Conservation (phyloP, 495 filamentous ascomycete genomes). For the Tuber magnatum region DNA sequence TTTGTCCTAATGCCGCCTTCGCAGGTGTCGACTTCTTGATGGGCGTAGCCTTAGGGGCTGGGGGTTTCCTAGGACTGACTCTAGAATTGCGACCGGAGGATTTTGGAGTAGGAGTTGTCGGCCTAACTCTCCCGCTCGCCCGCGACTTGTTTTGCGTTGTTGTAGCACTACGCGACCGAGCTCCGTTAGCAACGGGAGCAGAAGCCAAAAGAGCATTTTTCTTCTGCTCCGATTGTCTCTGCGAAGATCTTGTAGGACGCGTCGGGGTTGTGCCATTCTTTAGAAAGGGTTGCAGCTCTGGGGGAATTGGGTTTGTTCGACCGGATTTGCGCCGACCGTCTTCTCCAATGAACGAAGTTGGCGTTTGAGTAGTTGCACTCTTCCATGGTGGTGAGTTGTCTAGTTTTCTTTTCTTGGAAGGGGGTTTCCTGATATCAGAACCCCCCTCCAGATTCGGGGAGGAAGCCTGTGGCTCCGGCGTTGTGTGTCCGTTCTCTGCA, state of each 20-base stretch:
- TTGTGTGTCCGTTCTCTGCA: conserved; percentile 27
- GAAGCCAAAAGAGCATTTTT: conserved; percentile 20
- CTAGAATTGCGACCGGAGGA: conserved; percentile 30
- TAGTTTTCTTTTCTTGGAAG: conserved; percentile 59
- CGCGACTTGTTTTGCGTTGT: conserved; percentile 16
- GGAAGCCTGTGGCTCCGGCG: conserved; percentile 19
- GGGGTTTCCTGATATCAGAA: conserved; percentile 46
- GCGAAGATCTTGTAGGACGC: conserved; percentile 49
- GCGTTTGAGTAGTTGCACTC: conserved; percentile 74
- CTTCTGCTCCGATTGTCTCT: conserved; percentile 31
- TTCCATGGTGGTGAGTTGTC: conserved; percentile 87
- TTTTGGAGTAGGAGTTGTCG: conserved; percentile 32
- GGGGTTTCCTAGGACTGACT: conserved; percentile 39
- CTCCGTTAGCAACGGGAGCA: conserved; percentile 7
- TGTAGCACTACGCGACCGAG: conserved; percentile 31
- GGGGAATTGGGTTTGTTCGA: conserved; percentile 66
- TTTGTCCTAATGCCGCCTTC: conserved; percentile 16
- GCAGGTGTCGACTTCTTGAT: conserved; percentile 35
- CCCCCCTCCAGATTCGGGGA: conserved; percentile 8
- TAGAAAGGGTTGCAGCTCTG: conserved; percentile 59
- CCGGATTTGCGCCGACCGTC: conserved; percentile 82
- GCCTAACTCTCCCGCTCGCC: conserved; percentile 36
- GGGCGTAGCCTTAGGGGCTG: conserved; percentile 35
- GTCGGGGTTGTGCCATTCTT: conserved; percentile 48
- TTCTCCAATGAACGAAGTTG: conserved; percentile 70